Evolutionary conservation across 352 stramenopile species (phyloP).

Genomic region (Blastocystis hominis): DNA sequence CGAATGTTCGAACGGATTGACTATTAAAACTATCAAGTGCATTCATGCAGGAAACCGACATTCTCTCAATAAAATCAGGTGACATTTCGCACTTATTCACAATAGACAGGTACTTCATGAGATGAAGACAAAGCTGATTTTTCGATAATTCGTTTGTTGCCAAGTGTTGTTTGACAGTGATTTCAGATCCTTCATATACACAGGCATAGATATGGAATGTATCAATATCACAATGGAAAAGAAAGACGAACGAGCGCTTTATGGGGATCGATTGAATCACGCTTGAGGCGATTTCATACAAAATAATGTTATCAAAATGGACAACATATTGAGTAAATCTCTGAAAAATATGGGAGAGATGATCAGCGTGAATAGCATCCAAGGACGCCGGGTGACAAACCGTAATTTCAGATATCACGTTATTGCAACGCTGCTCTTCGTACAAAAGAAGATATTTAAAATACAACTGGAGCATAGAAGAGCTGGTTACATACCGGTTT

Average conservation of each 20-base stretch:
- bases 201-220: constrained; percentile 9
- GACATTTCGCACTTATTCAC: background rate
- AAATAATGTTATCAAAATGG: background rate
- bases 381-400: background rate
- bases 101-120: background rate
- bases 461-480: background rate
- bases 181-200: background rate
- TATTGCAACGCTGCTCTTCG: background rate
- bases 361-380: background rate
- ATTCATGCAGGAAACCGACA: background rate
- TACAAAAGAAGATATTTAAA: background rate
- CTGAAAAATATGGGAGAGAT: background rate
- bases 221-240: background rate
- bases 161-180: background rate
- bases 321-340: background rate
- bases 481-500: background rate
- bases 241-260: background rate
- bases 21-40: background rate
- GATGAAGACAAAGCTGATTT: background rate
- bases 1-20: background rate
- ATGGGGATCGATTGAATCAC: background rate
- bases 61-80: background rate
- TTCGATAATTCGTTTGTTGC: background rate
- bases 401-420: background rate
- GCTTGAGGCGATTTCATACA: background rate